Evolutionary conservation across 352 stramenopile genomes (phyloP).

Genomic region (Pythium scleroteichum): DNA sequence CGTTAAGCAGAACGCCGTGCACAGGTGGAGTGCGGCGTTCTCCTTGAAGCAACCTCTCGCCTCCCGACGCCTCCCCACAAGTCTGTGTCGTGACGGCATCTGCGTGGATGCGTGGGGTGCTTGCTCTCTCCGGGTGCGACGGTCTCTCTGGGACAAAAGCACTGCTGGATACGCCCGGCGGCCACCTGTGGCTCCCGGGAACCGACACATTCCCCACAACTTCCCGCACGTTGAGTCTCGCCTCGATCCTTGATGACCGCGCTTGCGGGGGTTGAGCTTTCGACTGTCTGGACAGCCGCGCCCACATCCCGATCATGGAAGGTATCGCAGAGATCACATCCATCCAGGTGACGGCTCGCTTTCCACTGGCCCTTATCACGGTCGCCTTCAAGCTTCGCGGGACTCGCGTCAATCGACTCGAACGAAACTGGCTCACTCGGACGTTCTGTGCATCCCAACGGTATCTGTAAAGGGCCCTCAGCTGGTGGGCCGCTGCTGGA

Average conservation of each 20-base stretch:
- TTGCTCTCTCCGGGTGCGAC: background rate
- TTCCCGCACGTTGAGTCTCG: background rate
- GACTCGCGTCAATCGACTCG: background rate
- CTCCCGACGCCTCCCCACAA: too few species aligned
- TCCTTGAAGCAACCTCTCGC: background rate
- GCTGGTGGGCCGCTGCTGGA: background rate
- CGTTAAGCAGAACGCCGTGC: too few species aligned
- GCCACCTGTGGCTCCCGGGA: background rate
- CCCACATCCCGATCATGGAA: too few species aligned
- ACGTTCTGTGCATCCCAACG: background rate
- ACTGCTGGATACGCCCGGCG: background rate
- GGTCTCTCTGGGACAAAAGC: background rate
- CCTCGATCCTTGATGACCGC: too few species aligned
- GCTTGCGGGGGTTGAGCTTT: too few species aligned
- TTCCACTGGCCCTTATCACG: conserved; percentile 12
- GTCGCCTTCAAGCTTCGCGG: conserved; percentile 1
- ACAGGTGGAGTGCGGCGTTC: background rate
- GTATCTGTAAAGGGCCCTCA: background rate
- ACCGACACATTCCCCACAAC: background rate
- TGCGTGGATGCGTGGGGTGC: background rate
- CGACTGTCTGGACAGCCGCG: too few species aligned
- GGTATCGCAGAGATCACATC: conserved; percentile 12
- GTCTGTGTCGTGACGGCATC: background rate
- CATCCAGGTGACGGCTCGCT: conserved; percentile 7
- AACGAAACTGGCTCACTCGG: conserved; percentile 9